phyloP scores from a whole-genome alignment of 306 rosid species.

The Acacia confusa region DNA sequence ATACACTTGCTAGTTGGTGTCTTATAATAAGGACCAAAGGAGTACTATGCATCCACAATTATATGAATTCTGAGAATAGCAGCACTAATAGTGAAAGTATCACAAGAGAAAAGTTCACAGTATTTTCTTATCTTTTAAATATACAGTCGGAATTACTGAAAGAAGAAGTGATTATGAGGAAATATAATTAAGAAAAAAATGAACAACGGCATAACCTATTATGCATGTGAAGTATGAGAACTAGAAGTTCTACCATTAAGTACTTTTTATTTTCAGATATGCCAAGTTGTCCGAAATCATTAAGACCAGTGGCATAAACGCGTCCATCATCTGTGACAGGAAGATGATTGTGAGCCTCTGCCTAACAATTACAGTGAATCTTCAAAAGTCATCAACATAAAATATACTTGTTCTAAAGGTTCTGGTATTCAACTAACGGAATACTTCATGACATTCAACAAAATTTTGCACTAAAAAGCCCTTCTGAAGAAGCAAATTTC shows the following conservation, averaged over 20 bases:
- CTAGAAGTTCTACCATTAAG: slow-evolving; percentile 51
- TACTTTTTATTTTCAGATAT: slow-evolving; percentile 48
- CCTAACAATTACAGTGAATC: slow-evolving; percentile 37
- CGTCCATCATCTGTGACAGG: slow-evolving; percentile 67
- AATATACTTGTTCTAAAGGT: neutral
- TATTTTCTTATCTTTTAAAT: neutral
- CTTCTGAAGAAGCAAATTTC: neutral
- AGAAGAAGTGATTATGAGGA: neutral
- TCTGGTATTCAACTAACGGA: neutral
- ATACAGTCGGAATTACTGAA: neutral
- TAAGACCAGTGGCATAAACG: slow-evolving; percentile 86
- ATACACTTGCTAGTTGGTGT: no score
- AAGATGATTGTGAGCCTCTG: slow-evolving; percentile 52
- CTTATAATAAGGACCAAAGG: no score
- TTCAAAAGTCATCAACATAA: slow-evolving; percentile 45
- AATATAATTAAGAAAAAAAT: neutral
- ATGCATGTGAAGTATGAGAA: neutral
- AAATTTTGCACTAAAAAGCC: neutral
- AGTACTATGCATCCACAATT: neutral
- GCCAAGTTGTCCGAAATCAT: slow-evolving; percentile 92
- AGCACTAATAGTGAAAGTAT: neutral
- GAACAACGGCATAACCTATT: slow-evolving; percentile 13
- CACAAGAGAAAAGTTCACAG: neutral
- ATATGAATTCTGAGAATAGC: neutral
- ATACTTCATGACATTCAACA: neutral